Conservation (phyloP, 495 filamentous ascomycete genomes). For the Tuber magnatum region DNA sequence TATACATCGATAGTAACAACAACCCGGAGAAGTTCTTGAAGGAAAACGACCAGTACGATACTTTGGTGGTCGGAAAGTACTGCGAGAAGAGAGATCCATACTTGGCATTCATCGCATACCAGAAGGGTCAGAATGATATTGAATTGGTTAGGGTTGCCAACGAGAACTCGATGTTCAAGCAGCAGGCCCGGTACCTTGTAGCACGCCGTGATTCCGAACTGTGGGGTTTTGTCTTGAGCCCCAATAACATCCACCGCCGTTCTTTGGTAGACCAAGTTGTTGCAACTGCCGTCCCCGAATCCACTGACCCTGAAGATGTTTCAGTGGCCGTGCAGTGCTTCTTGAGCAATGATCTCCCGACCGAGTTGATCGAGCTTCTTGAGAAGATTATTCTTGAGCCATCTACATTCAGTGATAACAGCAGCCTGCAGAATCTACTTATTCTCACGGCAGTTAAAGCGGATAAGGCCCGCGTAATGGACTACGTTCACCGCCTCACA, state of each 20-base stretch:
- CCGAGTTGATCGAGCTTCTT: conserved; percentile 90
- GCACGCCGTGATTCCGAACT: conserved; percentile 84
- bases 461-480: conserved; percentile 90
- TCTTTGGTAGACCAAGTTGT: conserved; percentile 95
- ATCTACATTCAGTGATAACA: conserved; percentile 93
- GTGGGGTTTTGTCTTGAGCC: conserved; percentile 89
- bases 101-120: conserved; percentile 88
- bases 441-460: conserved; percentile 97
- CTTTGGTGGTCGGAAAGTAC: conserved; percentile 89
- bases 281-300: conserved; percentile 91
- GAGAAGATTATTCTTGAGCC: conserved; percentile 99
- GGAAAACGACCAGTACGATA: conserved; percentile 96
- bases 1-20: conserved; percentile 99
- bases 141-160: conserved; percentile 97
- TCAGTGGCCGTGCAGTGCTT: conserved; percentile 92
- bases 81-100: conserved; percentile 98
- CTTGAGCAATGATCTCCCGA: conserved; percentile 79
- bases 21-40: conserved; percentile 97
- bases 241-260: conserved; percentile 88
- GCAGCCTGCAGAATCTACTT: conserved; percentile 88
- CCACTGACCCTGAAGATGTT: conserved; percentile 87
- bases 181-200: conserved; percentile 89
- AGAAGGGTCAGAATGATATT: conserved; percentile 94
- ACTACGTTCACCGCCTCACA: conserved; percentile 86
- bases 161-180: conserved; percentile 98